Conservation (phyloP, 441 rosid genomes). For the Erodium trifolium region DNA sequence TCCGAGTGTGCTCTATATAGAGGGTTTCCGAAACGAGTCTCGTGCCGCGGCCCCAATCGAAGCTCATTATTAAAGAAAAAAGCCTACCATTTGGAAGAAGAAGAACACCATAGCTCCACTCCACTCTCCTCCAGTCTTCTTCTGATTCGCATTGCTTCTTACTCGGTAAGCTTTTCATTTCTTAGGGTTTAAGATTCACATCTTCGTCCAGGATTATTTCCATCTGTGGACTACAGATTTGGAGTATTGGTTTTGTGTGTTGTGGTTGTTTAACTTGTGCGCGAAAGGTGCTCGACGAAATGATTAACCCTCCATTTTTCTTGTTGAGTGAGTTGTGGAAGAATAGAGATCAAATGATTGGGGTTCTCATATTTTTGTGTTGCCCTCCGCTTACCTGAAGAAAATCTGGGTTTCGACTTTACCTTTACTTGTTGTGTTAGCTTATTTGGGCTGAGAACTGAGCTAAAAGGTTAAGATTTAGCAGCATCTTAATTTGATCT, state of each 20-base stretch:
- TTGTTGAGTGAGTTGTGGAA: background rate
- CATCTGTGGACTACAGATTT: background rate
- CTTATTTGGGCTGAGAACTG: background rate
- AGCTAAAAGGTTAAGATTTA: background rate
- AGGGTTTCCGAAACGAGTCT: too few species aligned
- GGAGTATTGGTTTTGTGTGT: background rate
- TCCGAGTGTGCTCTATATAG: too few species aligned
- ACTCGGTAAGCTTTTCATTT: background rate
- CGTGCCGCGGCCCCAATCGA: background rate
- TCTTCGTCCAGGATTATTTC: background rate
- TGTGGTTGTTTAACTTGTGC: background rate
- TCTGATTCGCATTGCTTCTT: background rate
- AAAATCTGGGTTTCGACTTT: background rate
- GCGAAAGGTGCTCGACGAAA: slow-evolving; percentile 16
- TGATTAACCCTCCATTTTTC: background rate
- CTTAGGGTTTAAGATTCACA: slow-evolving; percentile 1
- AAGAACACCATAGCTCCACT: too few species aligned
- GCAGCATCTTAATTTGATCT: background rate
- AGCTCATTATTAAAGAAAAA: background rate
- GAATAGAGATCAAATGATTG: background rate
- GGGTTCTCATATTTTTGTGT: background rate
- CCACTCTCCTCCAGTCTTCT: too few species aligned
- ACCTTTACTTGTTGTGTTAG: background rate
- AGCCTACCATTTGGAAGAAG: too few species aligned
- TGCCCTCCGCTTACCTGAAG: background rate